phyloP scores from a whole-genome alignment of 768 basidiomycete genomes.

The Bullera alba region DNA sequence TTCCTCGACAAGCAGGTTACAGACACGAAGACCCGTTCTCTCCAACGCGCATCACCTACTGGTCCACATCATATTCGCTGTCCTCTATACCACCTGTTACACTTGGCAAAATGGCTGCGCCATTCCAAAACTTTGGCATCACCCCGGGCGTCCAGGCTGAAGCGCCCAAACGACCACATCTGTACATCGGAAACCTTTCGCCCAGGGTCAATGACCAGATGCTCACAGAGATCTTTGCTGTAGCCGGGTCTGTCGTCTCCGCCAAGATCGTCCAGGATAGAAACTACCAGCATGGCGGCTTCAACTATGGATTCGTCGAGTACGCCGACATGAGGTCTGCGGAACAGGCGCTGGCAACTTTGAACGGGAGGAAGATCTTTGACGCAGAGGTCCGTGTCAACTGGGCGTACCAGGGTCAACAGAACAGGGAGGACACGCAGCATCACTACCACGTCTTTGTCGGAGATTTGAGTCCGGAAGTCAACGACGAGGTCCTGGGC shows the following conservation, averaged over 20 bases:
- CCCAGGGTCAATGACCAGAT: slow-evolving; percentile 98
- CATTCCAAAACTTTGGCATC: not conserved
- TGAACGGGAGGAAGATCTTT: slow-evolving; percentile 98
- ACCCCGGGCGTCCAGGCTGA: slow-evolving; percentile 14
- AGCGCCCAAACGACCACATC: slow-evolving; percentile 65
- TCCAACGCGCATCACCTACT: no score
- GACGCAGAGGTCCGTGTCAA: slow-evolving; percentile 99
- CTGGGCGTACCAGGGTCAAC: slow-evolving; percentile 98
- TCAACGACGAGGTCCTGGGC: slow-evolving; percentile 90
- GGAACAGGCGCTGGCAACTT: slow-evolving; percentile 95
- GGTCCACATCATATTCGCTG: no score
- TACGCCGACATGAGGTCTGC: slow-evolving; percentile 98
- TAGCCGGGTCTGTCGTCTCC: slow-evolving; percentile 80
- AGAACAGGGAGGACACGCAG: slow-evolving; percentile 98
- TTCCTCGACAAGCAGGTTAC: no score
- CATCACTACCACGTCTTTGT: slow-evolving; percentile 98
- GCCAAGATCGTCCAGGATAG: slow-evolving; percentile 99
- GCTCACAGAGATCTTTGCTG: slow-evolving; percentile 68
- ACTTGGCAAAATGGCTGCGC: no score
- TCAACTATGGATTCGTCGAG: slow-evolving; percentile 99
- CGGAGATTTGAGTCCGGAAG: slow-evolving; percentile 98
- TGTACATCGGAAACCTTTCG: slow-evolving; percentile 96
- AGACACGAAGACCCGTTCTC: no score
- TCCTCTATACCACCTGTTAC: no score
- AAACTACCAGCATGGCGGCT: slow-evolving; percentile 97